Evolutionary conservation across 176 grass and related monocot species (phyloP).

Genomic region (Phragmites australis): DNA sequence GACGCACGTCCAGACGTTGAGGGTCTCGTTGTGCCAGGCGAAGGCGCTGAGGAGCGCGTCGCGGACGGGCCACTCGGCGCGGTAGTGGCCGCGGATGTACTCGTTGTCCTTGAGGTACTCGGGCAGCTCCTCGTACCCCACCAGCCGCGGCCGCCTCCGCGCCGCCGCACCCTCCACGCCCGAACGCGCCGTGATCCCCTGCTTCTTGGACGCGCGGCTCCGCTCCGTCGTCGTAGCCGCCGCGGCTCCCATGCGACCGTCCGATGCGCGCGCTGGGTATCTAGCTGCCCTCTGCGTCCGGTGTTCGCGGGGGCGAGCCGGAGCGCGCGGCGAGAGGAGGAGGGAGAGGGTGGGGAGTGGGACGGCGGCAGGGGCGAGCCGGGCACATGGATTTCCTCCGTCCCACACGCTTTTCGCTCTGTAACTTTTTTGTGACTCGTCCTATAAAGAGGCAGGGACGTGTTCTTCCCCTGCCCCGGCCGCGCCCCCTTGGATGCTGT

Average conservation of each 20-base stretch:
- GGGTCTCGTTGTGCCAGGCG: slow-evolving; percentile 99
- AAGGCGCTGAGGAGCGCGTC: slow-evolving; percentile 90
- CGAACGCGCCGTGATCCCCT: slow-evolving; percentile 24
- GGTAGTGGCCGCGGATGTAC: slow-evolving; percentile 83
- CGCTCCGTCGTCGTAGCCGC: slow-evolving; percentile 35
- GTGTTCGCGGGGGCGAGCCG: slow-evolving; percentile 15
- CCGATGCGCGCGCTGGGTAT: background rate
- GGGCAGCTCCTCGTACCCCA: slow-evolving; percentile 90
- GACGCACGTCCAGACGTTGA: slow-evolving; percentile 93
- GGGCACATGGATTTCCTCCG: slow-evolving; percentile 32
- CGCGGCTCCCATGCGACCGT: slow-evolving; percentile 42
- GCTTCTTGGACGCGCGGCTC: background rate
- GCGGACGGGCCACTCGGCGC: slow-evolving; percentile 83
- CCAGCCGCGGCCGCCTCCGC: slow-evolving; percentile 40
- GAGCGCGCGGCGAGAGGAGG: slow-evolving; percentile 5
- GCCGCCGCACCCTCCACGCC: background rate
- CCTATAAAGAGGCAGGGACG: background rate
- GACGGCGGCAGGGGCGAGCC: background rate
- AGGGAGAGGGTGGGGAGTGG: slow-evolving; percentile 50
- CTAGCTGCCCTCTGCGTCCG: background rate
- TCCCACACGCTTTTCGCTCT: background rate
- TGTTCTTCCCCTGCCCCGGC: too few relatives aligned
- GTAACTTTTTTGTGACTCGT: background rate
- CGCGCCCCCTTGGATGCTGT: too few relatives aligned
- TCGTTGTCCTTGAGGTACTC: slow-evolving; percentile 96